Evolutionary conservation across 148 eudicot species (phyloP), one percentile per base, ranked within the genome.

Genomic region (Heliamphora exappendiculata): DNA sequence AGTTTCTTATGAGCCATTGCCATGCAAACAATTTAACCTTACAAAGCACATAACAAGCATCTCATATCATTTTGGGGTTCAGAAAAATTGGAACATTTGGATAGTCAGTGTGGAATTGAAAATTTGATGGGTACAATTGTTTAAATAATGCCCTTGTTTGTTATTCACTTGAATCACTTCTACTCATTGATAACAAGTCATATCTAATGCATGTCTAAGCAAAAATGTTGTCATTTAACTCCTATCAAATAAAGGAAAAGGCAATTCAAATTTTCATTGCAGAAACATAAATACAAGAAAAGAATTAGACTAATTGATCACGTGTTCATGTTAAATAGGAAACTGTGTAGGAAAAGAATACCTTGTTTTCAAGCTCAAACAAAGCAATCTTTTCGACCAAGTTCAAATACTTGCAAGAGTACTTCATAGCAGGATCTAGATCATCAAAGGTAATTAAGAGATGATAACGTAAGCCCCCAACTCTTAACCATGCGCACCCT

Each of bases 371-470:
- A 34, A 89, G 78, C 82, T 87, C 89, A 82, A 93, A 94, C 59
- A 88, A 86, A 47, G 86, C 70, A 80, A 94, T 91, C 80, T 84
- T 91, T 64, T 85, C 86, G 14, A 83, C 86, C 77, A 91, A 75
- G 68, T 81, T 87, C 76, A 84, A 71, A 83, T 86, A 80, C 85
- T 88, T 93, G 58, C 83, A 78, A 29, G 81, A 84, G 86, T 88
- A 85, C 81, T 93, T 95, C n/a, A 86, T 75, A 80, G 97, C 82
- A 53, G 98, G 99, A 83, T 95, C 99, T 74, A 95, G 83, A 79
- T 88, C 92, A 84, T 88, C 89, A 81, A 88, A 88, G 78, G 86
- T 83, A 78, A 87, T 84, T 79, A 95, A 86, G 67, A 95, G 97
- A 76, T 82, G 91, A 81, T 85, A 90, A 10, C 97, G 89, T 77